Base-by-base conservation (phyloP, 1,284 basidiomycete genomes). In the Ganoderma meredithae region DNA sequence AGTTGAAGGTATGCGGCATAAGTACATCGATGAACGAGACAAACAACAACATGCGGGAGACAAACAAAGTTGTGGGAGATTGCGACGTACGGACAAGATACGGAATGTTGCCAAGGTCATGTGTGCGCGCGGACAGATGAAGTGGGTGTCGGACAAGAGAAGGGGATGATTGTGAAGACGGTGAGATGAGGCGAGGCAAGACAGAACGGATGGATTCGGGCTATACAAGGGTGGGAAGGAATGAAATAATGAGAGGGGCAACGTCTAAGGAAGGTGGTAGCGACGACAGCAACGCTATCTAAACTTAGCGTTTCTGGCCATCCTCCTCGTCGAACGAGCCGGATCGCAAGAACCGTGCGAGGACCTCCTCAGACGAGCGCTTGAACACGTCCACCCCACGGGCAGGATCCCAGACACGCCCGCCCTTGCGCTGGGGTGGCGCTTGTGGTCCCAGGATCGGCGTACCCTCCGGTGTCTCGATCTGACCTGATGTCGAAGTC, bases 371-470 rank as follows among this genome's bases (percentile, higher is more conserved):
- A 2, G 93, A 94, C 25, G 91, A 90, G 65, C 88, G 87, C 79
- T 94, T 95, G 80, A 95, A 94, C 47, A 91, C 74, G 65, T 95
- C 93, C 8, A 95, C 89, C 56, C 90, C 90, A 25, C 93, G 86
- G 13, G 90, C 88, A 22, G 93, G 92, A 75, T 95, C 91, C 88
- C 90, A 95, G 4, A 90, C 90, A 12, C 92, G 85, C 3, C 84
- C 85, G 17, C 75, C 70, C 62, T 76, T 79, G 31, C 76, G 58
- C 58, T 60, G 58, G 22, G 39, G 58, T 7, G 22, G 12, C 13
- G 22, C 39, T 13, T 67, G 27, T 5, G 72, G 60, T 0, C 74
- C 75, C 47, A 72, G 52, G n/a, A 74, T 49, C 22, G 75, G 75
- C 2, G 75, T 75, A 63, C 69, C 72, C 56, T 74, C 70, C 9